Percentiles rank a stretch among this genome's conserved stretches.
These are phyloP conservation scores for Phytophthora crassamura DNA, from an alignment of 352 stramenopile species.

Conservation along the genomic window DNA sequence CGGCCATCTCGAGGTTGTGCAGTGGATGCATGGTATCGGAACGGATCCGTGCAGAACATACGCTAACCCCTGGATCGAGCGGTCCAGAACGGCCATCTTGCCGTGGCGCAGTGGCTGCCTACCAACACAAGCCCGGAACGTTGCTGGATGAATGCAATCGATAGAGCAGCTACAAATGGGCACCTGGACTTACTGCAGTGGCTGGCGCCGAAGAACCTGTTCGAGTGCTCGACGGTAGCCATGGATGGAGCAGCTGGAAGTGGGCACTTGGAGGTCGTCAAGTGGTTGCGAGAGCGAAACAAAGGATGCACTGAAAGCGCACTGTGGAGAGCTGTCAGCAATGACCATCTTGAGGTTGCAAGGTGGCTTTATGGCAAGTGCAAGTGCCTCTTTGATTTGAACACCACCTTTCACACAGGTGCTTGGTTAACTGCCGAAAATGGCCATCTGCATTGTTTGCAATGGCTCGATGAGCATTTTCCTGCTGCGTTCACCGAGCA, in stretches of 20 bases:
- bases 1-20: conserved; percentile 9
- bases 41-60: too few relatives aligned
- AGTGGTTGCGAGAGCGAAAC: background rate
- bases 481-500: background rate
- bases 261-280: conserved; percentile 22
- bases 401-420: too few relatives aligned
- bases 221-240: background rate
- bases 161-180: background rate
- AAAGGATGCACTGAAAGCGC: background rate
- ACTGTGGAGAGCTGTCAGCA: background rate
- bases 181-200: conserved; percentile 1
- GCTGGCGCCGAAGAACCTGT: background rate
- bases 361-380: background rate
- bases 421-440: background rate
- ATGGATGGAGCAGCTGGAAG: background rate
- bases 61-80: background rate
- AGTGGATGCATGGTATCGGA: conserved; percentile 3
- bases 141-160: background rate
- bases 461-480: background rate
- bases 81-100: background rate
- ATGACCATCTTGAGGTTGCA: background rate
- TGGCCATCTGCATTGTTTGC: background rate
- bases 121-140: background rate
- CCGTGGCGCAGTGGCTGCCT: background rate
- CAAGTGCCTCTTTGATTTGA: background rate